A percentile compares a stretch with the other conserved stretches of the same genome.
Conservation (phyloP, 2,329 filamentous ascomycete genomes). For the Colletotrichum endophyticum region DNA sequence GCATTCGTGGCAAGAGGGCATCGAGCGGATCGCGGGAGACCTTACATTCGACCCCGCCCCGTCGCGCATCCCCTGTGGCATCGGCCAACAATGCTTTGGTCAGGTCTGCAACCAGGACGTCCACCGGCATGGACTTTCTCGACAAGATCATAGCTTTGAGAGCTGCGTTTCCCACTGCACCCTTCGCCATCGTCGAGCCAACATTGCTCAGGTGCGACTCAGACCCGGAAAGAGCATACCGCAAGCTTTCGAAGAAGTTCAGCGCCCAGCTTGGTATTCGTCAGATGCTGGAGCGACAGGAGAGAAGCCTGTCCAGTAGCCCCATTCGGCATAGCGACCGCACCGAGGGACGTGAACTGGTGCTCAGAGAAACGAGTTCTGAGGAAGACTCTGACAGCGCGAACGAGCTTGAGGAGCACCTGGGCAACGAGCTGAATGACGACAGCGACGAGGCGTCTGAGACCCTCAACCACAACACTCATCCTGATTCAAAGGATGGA, state of each 20-base stretch:
- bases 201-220: conserved; percentile 36
- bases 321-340: not conserved
- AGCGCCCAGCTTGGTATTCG: conserved; percentile 32
- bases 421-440: not conserved
- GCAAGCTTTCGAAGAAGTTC: conserved; percentile 32
- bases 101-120: not conserved
- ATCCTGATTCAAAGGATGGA: conserved; percentile 7
- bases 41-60: not conserved
- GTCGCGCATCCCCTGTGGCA: not conserved
- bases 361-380: not conserved
- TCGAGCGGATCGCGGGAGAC: not conserved
- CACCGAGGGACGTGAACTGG: not conserved
- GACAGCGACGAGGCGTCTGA: not conserved
- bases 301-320: not conserved
- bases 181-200: conserved; percentile 37
- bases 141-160: conserved; percentile 42
- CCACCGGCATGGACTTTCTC: conserved; percentile 20
- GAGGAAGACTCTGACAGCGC: not conserved
- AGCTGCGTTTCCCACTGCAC: conserved; percentile 47
- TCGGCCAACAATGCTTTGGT: conserved; percentile 5
- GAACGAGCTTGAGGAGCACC: not conserved
- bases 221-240: conserved; percentile 42
- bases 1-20: not conserved
- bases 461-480: not conserved
- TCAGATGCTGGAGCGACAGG: conserved; percentile 32